Percentiles rank a stretch among this genome's conserved stretches.
These are phyloP conservation scores for Wickerhamiella pararugosa DNA, from an alignment of 1,139 yeast species.

Conservation along the genomic window DNA sequence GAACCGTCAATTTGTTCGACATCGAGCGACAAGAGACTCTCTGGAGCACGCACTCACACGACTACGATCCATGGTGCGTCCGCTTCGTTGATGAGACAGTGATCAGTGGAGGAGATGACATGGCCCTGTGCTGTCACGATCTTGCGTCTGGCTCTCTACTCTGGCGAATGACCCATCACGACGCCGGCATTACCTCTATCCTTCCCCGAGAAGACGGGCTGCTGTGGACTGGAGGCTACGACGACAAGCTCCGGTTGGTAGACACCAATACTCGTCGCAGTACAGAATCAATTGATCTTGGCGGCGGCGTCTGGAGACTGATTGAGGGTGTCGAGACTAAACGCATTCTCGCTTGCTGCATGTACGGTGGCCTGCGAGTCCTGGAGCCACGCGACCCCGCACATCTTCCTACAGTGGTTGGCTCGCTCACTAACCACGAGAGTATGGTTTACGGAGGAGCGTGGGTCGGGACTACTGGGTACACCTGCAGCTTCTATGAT, in stretches of 20 bases:
- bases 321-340: conserved; percentile 38
- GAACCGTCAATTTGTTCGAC: conserved; percentile 20
- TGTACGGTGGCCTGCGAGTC: conserved; percentile 88
- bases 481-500: conserved; percentile 88
- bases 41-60: conserved; percentile 30
- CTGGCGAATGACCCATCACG: conserved; percentile 55
- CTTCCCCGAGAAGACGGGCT: conserved; percentile 25
- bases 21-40: neutral
- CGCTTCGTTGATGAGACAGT: conserved; percentile 47
- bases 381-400: conserved; percentile 25
- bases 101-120: conserved; percentile 88
- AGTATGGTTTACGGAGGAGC: conserved; percentile 96
- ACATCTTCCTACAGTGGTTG: conserved; percentile 24
- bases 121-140: conserved; percentile 62
- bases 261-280: conserved; percentile 48
- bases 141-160: conserved; percentile 31
- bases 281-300: conserved; percentile 36
- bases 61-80: conserved; percentile 83
- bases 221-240: conserved; percentile 86
- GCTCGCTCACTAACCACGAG: conserved; percentile 52
- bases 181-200: conserved; percentile 80
- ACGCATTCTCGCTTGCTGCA: conserved; percentile 58
- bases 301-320: conserved; percentile 94
- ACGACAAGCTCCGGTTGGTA: conserved; percentile 54
- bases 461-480: conserved; percentile 44